Percentiles rank a stretch among this genome's conserved stretches.
phyloP scores from a whole-genome alignment of 1,284 basidiomycete genomes.

The Irpex lacteus region DNA sequence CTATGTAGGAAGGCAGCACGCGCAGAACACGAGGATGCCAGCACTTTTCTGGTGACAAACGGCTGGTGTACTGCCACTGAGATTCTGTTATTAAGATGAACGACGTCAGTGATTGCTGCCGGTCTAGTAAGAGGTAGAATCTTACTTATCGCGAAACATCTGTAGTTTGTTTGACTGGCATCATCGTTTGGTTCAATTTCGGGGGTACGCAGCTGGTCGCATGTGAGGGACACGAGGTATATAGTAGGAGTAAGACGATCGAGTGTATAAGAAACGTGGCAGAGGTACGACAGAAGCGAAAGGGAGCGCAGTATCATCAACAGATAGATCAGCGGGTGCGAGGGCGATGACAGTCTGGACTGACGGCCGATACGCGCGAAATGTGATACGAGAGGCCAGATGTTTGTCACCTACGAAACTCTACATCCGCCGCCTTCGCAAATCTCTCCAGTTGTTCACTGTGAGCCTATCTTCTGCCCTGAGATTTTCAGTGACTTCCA shows the following conservation, averaged over 20 bases:
- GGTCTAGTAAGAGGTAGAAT: not conserved
- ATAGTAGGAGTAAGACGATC: not conserved
- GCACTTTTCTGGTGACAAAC: not conserved
- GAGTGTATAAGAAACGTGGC: not conserved
- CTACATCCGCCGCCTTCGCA: not conserved
- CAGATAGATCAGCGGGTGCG: too few relatives aligned
- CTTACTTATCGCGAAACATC: not conserved
- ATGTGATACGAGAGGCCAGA: not conserved
- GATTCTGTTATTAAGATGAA: not conserved
- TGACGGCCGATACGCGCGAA: not conserved
- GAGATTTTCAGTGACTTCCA: conserved; percentile 27
- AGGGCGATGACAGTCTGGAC: too few relatives aligned
- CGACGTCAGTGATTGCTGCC: not conserved
- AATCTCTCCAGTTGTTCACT: conserved; percentile 18
- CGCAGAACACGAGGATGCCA: not conserved
- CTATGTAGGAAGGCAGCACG: not conserved
- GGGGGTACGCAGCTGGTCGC: not conserved
- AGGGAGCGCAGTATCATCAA: not conserved
- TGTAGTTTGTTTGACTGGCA: not conserved
- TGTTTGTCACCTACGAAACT: not conserved
- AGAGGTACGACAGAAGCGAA: not conserved
- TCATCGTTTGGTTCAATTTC: too few relatives aligned
- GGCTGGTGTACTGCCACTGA: not conserved
- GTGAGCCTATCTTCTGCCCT: conserved; percentile 20
- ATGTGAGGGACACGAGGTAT: not conserved